Evolutionary conservation across 805 yeast species (phyloP).

Genomic region (Ogataea nitratoaversa): DNA sequence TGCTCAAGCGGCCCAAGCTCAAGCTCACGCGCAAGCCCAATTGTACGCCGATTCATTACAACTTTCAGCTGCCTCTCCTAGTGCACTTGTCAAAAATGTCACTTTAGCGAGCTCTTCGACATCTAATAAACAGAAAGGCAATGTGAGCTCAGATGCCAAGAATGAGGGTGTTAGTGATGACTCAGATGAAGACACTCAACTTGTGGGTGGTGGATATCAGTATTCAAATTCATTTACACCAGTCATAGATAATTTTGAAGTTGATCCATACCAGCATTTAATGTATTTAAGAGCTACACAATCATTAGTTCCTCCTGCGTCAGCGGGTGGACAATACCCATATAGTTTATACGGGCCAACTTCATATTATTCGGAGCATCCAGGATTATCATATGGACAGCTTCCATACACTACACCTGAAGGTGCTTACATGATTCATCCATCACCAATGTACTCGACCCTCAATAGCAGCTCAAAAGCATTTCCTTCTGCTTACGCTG

Average conservation of each 20-base stretch:
- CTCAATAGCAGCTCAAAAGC: conserved; percentile 9
- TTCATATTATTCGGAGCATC: conserved; percentile 17
- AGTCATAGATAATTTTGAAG: conserved; percentile 14
- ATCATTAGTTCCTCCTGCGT: conserved; percentile 10
- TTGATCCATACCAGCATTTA: conserved; percentile 9
- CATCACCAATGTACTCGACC: conserved; percentile 12
- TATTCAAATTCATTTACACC: conserved; percentile 11
- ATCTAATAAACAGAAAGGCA: neutral
- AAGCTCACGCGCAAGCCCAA: conserved; percentile 10
- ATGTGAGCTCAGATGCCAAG: neutral
- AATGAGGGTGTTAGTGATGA: neutral
- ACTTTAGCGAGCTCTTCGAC: conserved; percentile 5
- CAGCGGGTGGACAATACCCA: conserved; percentile 17
- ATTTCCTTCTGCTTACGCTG: conserved; percentile 14
- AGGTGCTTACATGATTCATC: conserved; percentile 4
- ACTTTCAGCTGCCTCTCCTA: conserved; percentile 15
- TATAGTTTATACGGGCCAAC: conserved; percentile 19
- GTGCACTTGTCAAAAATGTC: conserved; percentile 9
- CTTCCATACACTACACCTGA: conserved; percentile 11
- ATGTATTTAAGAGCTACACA: conserved; percentile 1
- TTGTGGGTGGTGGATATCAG: conserved; percentile 11
- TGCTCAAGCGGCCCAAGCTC: conserved; percentile 2
- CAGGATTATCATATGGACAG: conserved; percentile 10
- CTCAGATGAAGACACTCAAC: conserved; percentile 8
- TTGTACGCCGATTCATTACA: neutral